phyloP scores from a whole-genome alignment of 2,329 filamentous ascomycete species.

The Uncinocarpus reesii region DNA sequence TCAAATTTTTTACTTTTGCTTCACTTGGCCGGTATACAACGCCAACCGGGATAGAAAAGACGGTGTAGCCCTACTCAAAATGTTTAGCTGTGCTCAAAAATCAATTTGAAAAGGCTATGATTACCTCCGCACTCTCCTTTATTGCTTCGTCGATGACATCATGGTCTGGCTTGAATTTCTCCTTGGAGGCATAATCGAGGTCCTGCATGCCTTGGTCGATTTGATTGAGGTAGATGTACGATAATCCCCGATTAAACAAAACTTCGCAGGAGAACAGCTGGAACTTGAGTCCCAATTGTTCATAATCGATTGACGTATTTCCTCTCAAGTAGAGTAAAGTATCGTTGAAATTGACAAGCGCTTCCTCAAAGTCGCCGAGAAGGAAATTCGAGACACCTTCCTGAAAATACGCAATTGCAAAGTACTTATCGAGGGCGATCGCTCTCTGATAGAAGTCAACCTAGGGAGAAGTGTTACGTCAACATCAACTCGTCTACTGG shows the following conservation, averaged over 20 bases:
- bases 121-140: constrained; percentile 77
- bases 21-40: constrained; percentile 93
- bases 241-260: constrained; percentile 90
- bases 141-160: constrained; percentile 98
- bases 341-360: constrained; percentile 96
- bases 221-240: constrained; percentile 94
- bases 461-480: constrained; percentile 39
- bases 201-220: constrained; percentile 85
- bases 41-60: constrained; percentile 95
- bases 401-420: constrained; percentile 96
- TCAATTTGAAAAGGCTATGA: background rate
- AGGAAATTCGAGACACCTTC: constrained; percentile 97
- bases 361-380: constrained; percentile 93
- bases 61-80: constrained; percentile 74
- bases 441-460: constrained; percentile 92
- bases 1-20: constrained; percentile 95
- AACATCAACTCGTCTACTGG: background rate
- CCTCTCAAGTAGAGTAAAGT: constrained; percentile 87
- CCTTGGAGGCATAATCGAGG: constrained; percentile 78
- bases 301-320: constrained; percentile 96
- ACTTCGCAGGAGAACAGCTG: constrained; percentile 97
- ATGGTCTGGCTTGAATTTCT: constrained; percentile 93
- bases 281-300: constrained; percentile 88
- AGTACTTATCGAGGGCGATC: constrained; percentile 81
- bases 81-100: constrained; percentile 11